Conservation (phyloP, 495 filamentous ascomycete species). For the Xylaria nigripes region DNA sequence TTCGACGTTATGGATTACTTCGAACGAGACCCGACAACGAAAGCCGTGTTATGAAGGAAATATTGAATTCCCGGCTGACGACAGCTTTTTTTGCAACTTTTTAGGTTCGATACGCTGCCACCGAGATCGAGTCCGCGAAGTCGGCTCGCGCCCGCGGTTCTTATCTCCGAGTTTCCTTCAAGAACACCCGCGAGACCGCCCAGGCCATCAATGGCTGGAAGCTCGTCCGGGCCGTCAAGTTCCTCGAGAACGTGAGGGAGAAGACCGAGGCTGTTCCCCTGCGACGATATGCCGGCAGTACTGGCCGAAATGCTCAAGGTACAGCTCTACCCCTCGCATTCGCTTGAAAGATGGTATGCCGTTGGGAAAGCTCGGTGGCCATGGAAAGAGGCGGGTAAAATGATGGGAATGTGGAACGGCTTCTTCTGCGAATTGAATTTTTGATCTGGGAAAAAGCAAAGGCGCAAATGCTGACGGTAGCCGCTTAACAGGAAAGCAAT, state of each 20-base stretch:
- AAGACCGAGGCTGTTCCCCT: constrained; percentile 96
- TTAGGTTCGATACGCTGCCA: constrained; percentile 97
- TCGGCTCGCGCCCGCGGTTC: constrained; percentile 94
- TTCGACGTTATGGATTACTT: not conserved
- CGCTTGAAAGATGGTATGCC: not conserved
- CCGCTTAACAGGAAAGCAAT: constrained; percentile 76
- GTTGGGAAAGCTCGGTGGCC: not conserved
- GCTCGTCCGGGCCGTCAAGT: constrained; percentile 82
- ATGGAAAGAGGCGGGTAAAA: not conserved
- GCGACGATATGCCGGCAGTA: constrained; percentile 90
- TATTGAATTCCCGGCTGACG: constrained; percentile 9
- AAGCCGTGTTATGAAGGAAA: not conserved
- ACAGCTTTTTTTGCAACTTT: not conserved
- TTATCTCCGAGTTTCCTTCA: constrained; percentile 98
- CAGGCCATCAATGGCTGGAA: constrained; percentile 99
- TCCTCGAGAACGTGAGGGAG: constrained; percentile 92
- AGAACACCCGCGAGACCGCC: constrained; percentile 99
- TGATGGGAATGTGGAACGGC: not conserved
- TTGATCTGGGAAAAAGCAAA: not conserved
- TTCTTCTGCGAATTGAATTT: not conserved
- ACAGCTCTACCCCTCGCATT: constrained; percentile 36
- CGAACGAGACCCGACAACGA: not conserved
- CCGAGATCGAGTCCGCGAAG: constrained; percentile 78
- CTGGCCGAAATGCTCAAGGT: constrained; percentile 93
- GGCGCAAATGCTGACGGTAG: constrained; percentile 22